Conservation (phyloP, 495 filamentous ascomycete species). For the Pyrenula massariospora region DNA sequence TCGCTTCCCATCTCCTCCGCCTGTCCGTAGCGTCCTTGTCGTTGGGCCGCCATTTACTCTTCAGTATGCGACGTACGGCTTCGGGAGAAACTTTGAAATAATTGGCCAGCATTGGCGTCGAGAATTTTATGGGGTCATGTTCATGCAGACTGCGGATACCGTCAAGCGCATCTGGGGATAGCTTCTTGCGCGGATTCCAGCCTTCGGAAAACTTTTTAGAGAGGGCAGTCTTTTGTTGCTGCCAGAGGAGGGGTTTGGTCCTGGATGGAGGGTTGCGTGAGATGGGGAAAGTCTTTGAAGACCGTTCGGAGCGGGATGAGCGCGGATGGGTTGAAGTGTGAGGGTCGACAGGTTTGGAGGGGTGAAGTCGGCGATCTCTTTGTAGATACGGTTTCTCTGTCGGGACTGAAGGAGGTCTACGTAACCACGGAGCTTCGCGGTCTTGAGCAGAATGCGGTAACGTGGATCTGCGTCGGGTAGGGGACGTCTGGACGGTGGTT, state of each 20-base stretch:
- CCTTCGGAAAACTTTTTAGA: slow-evolving; percentile 60
- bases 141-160: slow-evolving; percentile 72
- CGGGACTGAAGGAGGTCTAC: no score
- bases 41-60: slow-evolving; percentile 66
- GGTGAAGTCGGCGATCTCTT: no score
- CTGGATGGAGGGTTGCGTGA: neutral
- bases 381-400: no score
- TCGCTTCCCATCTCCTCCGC: slow-evolving; percentile 60
- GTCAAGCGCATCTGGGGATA: slow-evolving; percentile 83
- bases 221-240: slow-evolving; percentile 56
- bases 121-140: slow-evolving; percentile 62
- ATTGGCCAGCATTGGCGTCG: slow-evolving; percentile 58
- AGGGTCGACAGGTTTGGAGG: no score
- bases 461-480: no score
- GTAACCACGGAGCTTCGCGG: no score
- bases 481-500: no score
- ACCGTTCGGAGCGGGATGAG: no score
- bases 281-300: no score
- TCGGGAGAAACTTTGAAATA: slow-evolving; percentile 81
- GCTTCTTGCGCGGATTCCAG: slow-evolving; percentile 72
- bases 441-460: no score
- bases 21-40: slow-evolving; percentile 49
- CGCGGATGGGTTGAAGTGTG: no score
- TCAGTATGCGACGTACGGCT: slow-evolving; percentile 75
- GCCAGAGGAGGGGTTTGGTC: slow-evolving; percentile 47